Conservation (phyloP, 345 rosid species). For the Pseudoturritis turrita region DNA sequence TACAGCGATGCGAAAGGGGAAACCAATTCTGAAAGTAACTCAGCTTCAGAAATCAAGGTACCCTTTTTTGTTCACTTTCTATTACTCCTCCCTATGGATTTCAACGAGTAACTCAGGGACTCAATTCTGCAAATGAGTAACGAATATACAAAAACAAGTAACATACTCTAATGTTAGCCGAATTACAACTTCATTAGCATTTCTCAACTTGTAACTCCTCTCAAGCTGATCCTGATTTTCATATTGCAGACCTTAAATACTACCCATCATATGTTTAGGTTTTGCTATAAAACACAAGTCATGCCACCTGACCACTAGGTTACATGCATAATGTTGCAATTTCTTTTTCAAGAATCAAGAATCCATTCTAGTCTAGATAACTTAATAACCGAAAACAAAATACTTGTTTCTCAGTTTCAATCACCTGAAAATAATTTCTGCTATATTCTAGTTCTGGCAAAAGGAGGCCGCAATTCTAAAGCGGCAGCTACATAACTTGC, state of each 20-base stretch:
- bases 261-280: neutral
- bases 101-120: neutral
- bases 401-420: neutral
- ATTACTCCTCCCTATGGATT: neutral
- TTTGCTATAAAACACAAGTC: neutral
- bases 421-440: conserved; percentile 18
- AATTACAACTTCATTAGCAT: neutral
- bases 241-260: neutral
- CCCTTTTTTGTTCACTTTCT: neutral
- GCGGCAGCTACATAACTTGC: conserved; percentile 66
- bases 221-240: neutral
- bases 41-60: conserved; percentile 26
- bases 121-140: neutral
- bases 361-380: conserved; percentile 3
- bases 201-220: neutral
- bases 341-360: neutral
- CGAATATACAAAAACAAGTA: neutral
- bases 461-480: conserved; percentile 68
- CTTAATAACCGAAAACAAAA: neutral
- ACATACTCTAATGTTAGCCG: neutral
- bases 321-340: neutral
- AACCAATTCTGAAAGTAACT: neutral
- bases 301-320: neutral
- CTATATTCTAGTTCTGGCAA: conserved; percentile 68
- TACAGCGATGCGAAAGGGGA: conserved; percentile 30